These are phyloP conservation scores for Fusarium pininemorale DNA, from an alignment of 2,329 filamentous ascomycete genomes.

Conservation along the genomic window DNA sequence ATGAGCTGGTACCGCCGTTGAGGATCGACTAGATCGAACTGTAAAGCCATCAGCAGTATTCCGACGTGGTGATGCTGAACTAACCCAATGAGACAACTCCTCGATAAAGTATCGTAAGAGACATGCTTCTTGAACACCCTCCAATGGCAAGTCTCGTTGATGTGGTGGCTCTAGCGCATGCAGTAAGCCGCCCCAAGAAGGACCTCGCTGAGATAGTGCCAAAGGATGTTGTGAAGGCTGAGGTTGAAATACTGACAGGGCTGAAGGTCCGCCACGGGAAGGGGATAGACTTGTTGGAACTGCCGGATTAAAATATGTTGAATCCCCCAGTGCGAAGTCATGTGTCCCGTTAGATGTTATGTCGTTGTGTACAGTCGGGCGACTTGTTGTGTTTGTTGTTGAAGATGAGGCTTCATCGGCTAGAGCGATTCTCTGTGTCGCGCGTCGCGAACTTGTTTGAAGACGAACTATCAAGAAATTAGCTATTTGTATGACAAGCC, in stretches of 20 bases:
- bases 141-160: neutral
- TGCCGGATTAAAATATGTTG: neutral
- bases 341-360: too few species aligned
- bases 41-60: too few species aligned
- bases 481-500: too few species aligned
- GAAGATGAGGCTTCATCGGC: neutral
- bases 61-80: fast-evolving
- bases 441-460: slow-evolving; percentile 19
- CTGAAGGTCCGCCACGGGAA: neutral
- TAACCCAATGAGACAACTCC: slow-evolving; percentile 30
- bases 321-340: neutral
- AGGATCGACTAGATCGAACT: slow-evolving; percentile 23
- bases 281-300: neutral
- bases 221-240: neutral
- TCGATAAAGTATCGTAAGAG: slow-evolving; percentile 34
- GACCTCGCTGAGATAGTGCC: slow-evolving; percentile 2
- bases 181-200: slow-evolving; percentile 14
- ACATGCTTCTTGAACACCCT: slow-evolving; percentile 29
- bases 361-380: neutral
- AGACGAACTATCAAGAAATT: slow-evolving; percentile 5
- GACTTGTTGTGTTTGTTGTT: fast-evolving
- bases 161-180: slow-evolving; percentile 6
- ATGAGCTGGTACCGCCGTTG: slow-evolving; percentile 21
- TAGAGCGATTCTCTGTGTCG: slow-evolving; percentile 9
- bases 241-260: neutral